Evolutionary conservation across 2,329 filamentous ascomycete genomes (phyloP).

Genomic region (Aspergillus carbonarius): DNA sequence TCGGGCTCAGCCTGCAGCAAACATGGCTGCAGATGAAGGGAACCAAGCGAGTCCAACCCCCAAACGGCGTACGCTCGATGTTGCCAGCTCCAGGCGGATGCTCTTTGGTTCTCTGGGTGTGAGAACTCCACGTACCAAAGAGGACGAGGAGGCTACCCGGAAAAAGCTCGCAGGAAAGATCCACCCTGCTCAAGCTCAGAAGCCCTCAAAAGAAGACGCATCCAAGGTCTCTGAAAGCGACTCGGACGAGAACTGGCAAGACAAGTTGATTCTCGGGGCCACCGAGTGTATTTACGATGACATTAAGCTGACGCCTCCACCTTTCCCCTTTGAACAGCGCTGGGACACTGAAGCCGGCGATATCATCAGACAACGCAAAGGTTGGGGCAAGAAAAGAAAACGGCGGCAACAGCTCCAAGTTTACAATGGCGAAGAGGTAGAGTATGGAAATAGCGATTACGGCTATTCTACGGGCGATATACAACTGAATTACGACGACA

Average conservation of each 20-base stretch:
- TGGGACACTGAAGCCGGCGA: slow-evolving; percentile 76
- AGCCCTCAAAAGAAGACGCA: slow-evolving; percentile 23
- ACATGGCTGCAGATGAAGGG: slow-evolving; percentile 10
- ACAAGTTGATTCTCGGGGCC: slow-evolving; percentile 71
- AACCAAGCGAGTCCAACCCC: slow-evolving; percentile 15
- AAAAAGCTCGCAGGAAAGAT: slow-evolving; percentile 59
- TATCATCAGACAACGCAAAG: slow-evolving; percentile 41
- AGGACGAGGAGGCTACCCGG: slow-evolving; percentile 65
- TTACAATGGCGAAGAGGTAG: slow-evolving; percentile 45
- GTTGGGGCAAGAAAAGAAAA: slow-evolving; percentile 38
- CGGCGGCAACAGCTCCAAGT: slow-evolving; percentile 55
- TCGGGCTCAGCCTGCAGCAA: slow-evolving; percentile 11
- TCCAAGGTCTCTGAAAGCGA: slow-evolving; percentile 39
- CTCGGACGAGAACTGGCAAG: slow-evolving; percentile 67
- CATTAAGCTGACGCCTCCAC: slow-evolving; percentile 69
- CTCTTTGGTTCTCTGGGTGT: slow-evolving; percentile 72
- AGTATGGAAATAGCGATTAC: slow-evolving; percentile 38
- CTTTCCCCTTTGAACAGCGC: slow-evolving; percentile 84
- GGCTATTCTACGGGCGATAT: slow-evolving; percentile 32
- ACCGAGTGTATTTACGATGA: slow-evolving; percentile 79
- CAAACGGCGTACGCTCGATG: slow-evolving; percentile 50
- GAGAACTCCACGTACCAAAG: slow-evolving; percentile 65
- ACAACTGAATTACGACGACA: slow-evolving; percentile 46
- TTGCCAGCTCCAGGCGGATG: slow-evolving; percentile 65
- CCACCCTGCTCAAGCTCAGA: slow-evolving; percentile 32